phyloP scores from a whole-genome alignment of 2,329 filamentous ascomycete genomes.

The Beauveria caledonica region DNA sequence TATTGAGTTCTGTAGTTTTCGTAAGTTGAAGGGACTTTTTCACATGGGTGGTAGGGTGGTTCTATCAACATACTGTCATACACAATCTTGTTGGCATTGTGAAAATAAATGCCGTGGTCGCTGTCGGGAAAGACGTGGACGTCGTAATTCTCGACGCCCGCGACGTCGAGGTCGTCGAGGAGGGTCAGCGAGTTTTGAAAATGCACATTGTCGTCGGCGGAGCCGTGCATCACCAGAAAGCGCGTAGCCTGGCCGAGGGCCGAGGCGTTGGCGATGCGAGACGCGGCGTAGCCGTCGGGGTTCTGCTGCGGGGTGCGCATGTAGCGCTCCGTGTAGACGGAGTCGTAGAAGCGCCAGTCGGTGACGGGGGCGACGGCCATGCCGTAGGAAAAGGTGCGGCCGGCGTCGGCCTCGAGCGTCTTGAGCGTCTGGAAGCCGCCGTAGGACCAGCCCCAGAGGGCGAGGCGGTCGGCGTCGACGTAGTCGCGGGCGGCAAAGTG shows the following conservation, averaged over 20 bases:
- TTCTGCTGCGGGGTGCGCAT: conserved; percentile 94
- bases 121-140: conserved; percentile 95
- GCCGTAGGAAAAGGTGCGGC: conserved; percentile 86
- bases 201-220: conserved; percentile 97
- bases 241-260: conserved; percentile 70
- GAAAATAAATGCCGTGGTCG: conserved; percentile 91
- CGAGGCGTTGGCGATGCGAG: conserved; percentile 64
- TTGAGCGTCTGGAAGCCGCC: conserved; percentile 94
- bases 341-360: conserved; percentile 94
- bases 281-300: conserved; percentile 62
- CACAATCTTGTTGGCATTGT: conserved; percentile 84
- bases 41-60: not conserved
- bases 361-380: conserved; percentile 99
- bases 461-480: conserved; percentile 72
- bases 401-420: conserved; percentile 84
- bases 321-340: conserved; percentile 90
- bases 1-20: conserved; percentile 54
- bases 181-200: conserved; percentile 87
- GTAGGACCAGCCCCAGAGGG: conserved; percentile 98
- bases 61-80: conserved; percentile 71
- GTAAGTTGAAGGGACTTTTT: no score
- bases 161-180: conserved; percentile 77
- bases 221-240: conserved; percentile 92
- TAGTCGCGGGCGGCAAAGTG: conserved; percentile 75
- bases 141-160: conserved; percentile 84